Percentiles rank a stretch among this genome's conserved stretches.
Evolutionary conservation across 2,329 filamentous ascomycete species (phyloP).

Genomic region (Pseudogymnoascus destructans): DNA sequence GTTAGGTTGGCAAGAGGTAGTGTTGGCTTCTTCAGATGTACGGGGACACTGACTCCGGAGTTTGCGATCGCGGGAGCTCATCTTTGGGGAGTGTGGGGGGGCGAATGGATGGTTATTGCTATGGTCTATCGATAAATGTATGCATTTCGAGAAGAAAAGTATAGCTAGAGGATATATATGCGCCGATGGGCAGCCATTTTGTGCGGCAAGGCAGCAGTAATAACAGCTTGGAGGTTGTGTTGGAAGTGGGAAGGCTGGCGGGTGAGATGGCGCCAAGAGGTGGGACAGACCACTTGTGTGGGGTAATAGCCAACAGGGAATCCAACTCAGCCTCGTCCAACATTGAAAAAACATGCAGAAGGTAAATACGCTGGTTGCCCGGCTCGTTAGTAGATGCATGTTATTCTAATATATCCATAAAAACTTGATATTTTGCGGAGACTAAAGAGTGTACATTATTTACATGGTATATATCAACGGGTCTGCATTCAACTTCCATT

Average conservation of each 20-base stretch:
- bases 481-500: neutral
- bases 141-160: neutral
- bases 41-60: neutral
- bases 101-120: neutral
- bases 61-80: neutral
- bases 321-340: neutral
- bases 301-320: neutral
- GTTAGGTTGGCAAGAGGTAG: neutral
- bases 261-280: neutral
- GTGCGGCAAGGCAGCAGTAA: neutral
- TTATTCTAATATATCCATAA: neutral
- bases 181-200: neutral
- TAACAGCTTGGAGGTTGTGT: neutral
- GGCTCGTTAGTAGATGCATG: neutral
- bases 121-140: neutral
- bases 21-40: neutral
- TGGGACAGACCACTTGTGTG: neutral
- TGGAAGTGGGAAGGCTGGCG: neutral
- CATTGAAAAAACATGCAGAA: neutral
- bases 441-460: neutral
- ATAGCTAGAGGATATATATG: neutral
- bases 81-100: neutral
- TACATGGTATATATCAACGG: conserved; percentile 1
- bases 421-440: neutral
- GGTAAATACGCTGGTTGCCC: neutral